phyloP scores from a whole-genome alignment of 257 asterid genomes.

The Solanum commersonii region DNA sequence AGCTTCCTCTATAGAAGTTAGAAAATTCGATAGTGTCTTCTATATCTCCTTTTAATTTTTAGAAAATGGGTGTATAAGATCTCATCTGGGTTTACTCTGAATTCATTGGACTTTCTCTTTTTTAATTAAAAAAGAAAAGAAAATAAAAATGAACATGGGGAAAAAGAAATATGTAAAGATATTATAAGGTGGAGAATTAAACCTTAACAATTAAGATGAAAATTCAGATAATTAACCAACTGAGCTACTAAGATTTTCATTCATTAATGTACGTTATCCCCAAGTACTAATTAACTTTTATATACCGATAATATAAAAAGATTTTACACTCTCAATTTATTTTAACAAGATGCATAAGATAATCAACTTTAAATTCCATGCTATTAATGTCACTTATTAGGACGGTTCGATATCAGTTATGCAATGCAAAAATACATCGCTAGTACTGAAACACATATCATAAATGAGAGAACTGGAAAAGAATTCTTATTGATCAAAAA shows the following conservation, averaged over 20 bases:
- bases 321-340: not conserved
- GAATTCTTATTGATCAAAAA: too few species aligned
- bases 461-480: too few species aligned
- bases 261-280: too few species aligned
- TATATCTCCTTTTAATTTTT: not conserved
- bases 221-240: not conserved
- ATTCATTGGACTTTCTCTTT: not conserved
- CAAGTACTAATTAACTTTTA: too few species aligned
- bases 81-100: not conserved
- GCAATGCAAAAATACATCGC: not conserved
- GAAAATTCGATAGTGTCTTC: not conserved
- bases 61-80: not conserved
- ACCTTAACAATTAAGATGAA: not conserved
- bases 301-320: too few species aligned
- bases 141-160: not conserved
- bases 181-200: not conserved
- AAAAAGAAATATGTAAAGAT: not conserved
- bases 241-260: too few species aligned
- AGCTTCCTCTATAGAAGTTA: not conserved
- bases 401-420: not conserved
- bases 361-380: not conserved
- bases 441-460: too few species aligned
- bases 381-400: not conserved
- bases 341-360: not conserved
- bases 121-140: not conserved